phyloP scores from a whole-genome alignment of 495 filamentous ascomycete genomes.

The Gamarada debralockiae region DNA sequence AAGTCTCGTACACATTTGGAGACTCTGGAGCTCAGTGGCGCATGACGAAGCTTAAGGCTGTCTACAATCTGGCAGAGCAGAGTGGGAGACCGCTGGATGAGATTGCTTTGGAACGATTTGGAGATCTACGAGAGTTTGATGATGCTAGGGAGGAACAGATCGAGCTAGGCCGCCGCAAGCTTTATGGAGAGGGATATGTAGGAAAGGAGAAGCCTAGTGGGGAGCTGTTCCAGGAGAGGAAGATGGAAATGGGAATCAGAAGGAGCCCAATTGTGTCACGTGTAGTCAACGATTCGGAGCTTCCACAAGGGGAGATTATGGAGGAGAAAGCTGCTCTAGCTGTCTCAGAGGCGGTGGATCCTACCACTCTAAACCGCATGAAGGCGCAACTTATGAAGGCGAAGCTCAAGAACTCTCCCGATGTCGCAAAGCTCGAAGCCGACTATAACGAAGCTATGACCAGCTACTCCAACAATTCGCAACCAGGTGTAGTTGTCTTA shows the following conservation, averaged over 20 bases:
- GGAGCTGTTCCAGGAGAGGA: slow-evolving; percentile 72
- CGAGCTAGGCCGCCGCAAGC: slow-evolving; percentile 80
- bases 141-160: slow-evolving; percentile 91
- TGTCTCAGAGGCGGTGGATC: slow-evolving; percentile 54
- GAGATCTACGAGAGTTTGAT: slow-evolving; percentile 80
- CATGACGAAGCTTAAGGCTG: slow-evolving; percentile 87
- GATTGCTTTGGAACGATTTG: slow-evolving; percentile 76
- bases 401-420: slow-evolving; percentile 69
- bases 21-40: slow-evolving; percentile 89
- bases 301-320: slow-evolving; percentile 39
- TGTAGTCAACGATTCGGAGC: slow-evolving; percentile 36
- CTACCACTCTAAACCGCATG: slow-evolving; percentile 80
- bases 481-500: slow-evolving; percentile 70
- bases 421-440: slow-evolving; percentile 74
- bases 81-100: slow-evolving; percentile 68
- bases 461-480: slow-evolving; percentile 47
- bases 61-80: slow-evolving; percentile 78
- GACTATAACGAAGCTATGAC: slow-evolving; percentile 75
- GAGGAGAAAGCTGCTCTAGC: slow-evolving; percentile 33
- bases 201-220: slow-evolving; percentile 87
- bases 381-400: slow-evolving; percentile 94
- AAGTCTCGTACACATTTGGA: slow-evolving; percentile 82
- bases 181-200: slow-evolving; percentile 83
- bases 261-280: slow-evolving; percentile 33
- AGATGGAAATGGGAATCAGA: slow-evolving; percentile 45